These are phyloP conservation scores for Citrus sp. DNA, from an alignment of 345 rosid species.

Conservation along the genomic window DNA sequence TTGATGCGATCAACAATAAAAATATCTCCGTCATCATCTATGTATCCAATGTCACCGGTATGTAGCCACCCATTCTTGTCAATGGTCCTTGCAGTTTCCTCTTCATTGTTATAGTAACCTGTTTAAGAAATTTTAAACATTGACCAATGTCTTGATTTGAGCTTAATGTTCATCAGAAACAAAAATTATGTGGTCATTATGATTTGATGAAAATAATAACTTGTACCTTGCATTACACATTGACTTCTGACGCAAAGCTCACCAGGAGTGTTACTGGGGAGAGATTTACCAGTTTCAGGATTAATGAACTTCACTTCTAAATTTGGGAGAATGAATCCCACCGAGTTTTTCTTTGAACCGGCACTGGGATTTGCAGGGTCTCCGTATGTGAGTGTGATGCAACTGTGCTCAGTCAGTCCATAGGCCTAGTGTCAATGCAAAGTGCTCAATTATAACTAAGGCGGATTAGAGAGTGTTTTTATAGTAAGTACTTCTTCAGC, in stretches of 20 bases:
- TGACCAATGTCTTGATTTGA: not conserved
- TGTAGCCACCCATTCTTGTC: slow-evolving; percentile 88
- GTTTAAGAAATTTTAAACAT: not conserved
- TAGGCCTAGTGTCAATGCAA: slow-evolving; percentile 52
- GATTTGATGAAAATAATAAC: not conserved
- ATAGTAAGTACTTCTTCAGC: not conserved
- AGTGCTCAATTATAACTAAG: too few relatives aligned
- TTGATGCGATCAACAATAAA: slow-evolving; percentile 93
- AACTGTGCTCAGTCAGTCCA: slow-evolving; percentile 95
- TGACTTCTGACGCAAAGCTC: slow-evolving; percentile 92
- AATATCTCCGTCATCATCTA: slow-evolving; percentile 87
- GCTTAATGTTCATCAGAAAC: not conserved
- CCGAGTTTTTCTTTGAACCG: slow-evolving; percentile 75
- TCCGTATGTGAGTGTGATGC: slow-evolving; percentile 85
- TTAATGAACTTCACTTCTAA: slow-evolving; percentile 82
- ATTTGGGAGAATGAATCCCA: slow-evolving; percentile 85
- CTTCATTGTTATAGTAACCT: slow-evolving; percentile 73
- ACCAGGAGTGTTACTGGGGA: slow-evolving; percentile 69
- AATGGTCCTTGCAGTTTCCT: slow-evolving; percentile 71
- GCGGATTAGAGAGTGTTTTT: not conserved
- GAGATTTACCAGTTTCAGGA: slow-evolving; percentile 65
- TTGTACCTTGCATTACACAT: slow-evolving; percentile 81
- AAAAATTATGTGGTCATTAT: not conserved
- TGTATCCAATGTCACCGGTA: slow-evolving; percentile 85
- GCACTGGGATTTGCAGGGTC: slow-evolving; percentile 51